These are phyloP conservation scores for Termitomyces sp. DNA, from an alignment of 768 basidiomycete species.

Conservation along the genomic window DNA sequence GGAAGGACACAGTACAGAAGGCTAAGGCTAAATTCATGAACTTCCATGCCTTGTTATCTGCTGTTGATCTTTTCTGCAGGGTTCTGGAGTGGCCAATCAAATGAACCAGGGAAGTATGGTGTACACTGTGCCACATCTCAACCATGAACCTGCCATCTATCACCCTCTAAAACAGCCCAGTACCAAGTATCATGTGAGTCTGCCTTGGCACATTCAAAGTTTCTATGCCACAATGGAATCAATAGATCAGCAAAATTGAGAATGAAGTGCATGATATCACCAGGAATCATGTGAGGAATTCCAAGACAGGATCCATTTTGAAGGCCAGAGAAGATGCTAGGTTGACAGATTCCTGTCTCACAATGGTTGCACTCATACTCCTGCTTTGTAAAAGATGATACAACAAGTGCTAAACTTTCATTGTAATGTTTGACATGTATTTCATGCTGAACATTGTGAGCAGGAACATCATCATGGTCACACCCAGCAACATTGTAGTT, in stretches of 20 bases:
- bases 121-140: background rate
- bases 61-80: background rate
- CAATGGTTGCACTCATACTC: too few species aligned
- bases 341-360: too few species aligned
- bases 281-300: constrained; percentile 21
- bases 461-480: constrained; percentile 19
- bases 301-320: constrained; percentile 10
- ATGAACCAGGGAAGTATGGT: constrained; percentile 3
- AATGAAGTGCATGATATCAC: constrained; percentile 30
- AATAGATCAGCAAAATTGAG: constrained; percentile 31
- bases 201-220: background rate
- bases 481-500: constrained; percentile 22
- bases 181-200: constrained; percentile 17
- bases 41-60: background rate
- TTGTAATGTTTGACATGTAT: background rate
- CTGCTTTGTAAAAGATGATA: background rate
- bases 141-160: background rate
- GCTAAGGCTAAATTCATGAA: constrained; percentile 9
- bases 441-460: background rate
- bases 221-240: constrained; percentile 22
- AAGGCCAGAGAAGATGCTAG: too few species aligned
- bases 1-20: constrained; percentile 10
- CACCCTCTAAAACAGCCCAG: constrained; percentile 13
- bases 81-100: constrained; percentile 29
- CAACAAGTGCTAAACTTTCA: background rate